These are phyloP conservation scores for Talaromyces sp. DNA, from an alignment of 2,329 filamentous ascomycete species.

Conservation along the genomic window DNA sequence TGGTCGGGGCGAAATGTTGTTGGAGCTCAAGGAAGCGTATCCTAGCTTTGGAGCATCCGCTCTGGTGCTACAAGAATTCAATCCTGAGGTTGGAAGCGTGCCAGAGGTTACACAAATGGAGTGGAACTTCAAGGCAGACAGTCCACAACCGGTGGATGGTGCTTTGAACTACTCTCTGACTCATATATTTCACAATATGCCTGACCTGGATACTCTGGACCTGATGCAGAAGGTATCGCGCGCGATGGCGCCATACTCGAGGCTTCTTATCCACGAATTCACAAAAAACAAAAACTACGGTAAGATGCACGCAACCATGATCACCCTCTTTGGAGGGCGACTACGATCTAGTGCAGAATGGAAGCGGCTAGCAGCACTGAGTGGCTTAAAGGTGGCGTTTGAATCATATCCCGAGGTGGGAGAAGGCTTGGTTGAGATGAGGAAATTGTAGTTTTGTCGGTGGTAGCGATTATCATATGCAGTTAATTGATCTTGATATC, in stretches of 20 bases:
- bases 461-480: not conserved
- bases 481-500: not conserved
- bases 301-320: conserved; percentile 34
- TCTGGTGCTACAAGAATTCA: conserved; percentile 35
- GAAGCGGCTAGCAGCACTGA: conserved; percentile 28
- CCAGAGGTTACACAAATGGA: conserved; percentile 25
- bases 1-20: conserved; percentile 32
- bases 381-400: conserved; percentile 31
- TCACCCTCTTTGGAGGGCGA: conserved; percentile 30
- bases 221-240: conserved; percentile 31
- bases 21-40: conserved; percentile 32
- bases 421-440: conserved; percentile 35
- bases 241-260: conserved; percentile 30
- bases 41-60: conserved; percentile 23
- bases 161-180: conserved; percentile 31
- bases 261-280: conserved; percentile 33
- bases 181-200: conserved; percentile 35
- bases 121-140: conserved; percentile 33
- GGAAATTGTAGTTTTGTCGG: conserved; percentile 10
- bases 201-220: conserved; percentile 32
- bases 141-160: conserved; percentile 28
- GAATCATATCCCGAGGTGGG: conserved; percentile 29
- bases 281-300: conserved; percentile 32
- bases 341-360: conserved; percentile 32
- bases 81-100: conserved; percentile 24